Evolutionary conservation across 257 asterid genomes (phyloP).

Genomic region (Solanum ossicruentum): DNA sequence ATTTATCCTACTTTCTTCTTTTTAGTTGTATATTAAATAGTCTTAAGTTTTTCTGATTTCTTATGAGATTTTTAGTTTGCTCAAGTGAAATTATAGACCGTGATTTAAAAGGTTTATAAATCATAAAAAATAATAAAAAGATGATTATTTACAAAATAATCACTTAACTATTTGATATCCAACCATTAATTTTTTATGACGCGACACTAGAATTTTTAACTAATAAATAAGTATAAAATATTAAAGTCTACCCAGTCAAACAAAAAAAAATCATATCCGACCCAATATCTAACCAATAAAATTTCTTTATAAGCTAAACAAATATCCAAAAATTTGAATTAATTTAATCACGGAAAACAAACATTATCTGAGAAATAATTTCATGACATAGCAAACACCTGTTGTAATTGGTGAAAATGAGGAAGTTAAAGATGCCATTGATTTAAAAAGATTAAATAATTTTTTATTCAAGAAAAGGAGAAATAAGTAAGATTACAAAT

Average conservation of each 20-base stretch:
- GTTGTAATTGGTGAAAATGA: background rate
- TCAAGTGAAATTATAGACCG: background rate
- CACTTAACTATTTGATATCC: background rate
- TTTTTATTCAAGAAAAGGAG: background rate
- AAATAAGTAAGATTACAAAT: background rate
- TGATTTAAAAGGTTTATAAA: background rate
- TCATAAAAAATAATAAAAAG: background rate
- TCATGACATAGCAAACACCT: background rate
- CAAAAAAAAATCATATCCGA: background rate
- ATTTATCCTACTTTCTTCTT: no score
- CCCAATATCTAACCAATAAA: background rate
- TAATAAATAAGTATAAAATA: background rate
- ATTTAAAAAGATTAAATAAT: background rate
- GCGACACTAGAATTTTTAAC: background rate
- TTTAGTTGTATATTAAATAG: background rate
- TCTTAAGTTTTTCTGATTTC: background rate
- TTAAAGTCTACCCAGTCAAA: background rate
- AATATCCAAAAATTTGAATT: background rate
- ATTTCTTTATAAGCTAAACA: no score
- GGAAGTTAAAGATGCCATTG: background rate
- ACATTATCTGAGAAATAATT: background rate
- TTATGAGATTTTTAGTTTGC: background rate
- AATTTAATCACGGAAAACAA: background rate
- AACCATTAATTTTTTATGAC: background rate
- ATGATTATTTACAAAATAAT: background rate